These are phyloP conservation scores for Oenanthe javanica DNA, from an alignment of 140 eudicot species.

Conservation along the genomic window DNA sequence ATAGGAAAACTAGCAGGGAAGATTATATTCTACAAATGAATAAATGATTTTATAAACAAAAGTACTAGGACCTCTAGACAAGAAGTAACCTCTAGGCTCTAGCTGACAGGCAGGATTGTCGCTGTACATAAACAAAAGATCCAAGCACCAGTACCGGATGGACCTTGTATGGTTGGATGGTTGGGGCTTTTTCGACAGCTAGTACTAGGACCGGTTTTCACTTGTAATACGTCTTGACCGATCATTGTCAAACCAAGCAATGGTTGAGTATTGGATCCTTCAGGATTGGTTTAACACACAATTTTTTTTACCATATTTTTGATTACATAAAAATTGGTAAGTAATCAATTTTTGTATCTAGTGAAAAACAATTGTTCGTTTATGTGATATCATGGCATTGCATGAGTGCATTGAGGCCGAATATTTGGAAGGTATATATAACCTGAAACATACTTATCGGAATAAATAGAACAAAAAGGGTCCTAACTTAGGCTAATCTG, in stretches of 20 bases:
- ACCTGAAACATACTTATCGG: not conserved
- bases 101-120: too few relatives aligned
- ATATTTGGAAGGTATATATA: not conserved
- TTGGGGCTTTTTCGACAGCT: not conserved
- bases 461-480: not conserved
- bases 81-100: too few relatives aligned
- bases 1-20: too few relatives aligned
- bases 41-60: too few relatives aligned
- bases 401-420: not conserved
- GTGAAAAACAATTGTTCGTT: not conserved
- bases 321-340: too few relatives aligned
- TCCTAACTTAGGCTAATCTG: constrained; percentile 5
- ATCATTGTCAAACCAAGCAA: not conserved
- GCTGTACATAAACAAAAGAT: not conserved
- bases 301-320: too few relatives aligned
- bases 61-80: too few relatives aligned
- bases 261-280: not conserved
- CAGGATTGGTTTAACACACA: not conserved
- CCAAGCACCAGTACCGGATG: not conserved
- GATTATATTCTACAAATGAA: too few relatives aligned
- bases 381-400: not conserved
- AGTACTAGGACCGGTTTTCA: not conserved
- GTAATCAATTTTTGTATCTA: too few relatives aligned
- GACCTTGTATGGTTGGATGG: not conserved
- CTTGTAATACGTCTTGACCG: not conserved